A percentile compares a stretch with the other conserved stretches of the same genome.
Evolutionary conservation across 345 rosid genomes (phyloP).

Genomic region (Acer saccharum): DNA sequence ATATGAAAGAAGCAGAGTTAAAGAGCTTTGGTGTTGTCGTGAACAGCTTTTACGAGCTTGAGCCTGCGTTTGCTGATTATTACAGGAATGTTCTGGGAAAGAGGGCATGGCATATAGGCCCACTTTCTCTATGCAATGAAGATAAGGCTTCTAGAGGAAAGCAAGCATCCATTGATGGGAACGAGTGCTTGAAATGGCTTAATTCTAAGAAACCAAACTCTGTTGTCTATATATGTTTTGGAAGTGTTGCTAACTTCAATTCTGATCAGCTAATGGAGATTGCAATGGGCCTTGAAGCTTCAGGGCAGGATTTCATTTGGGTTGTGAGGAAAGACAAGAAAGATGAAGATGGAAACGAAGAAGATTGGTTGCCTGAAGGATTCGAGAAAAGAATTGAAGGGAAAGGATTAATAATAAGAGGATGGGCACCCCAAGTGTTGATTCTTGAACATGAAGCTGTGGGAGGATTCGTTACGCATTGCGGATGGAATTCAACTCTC

Average conservation of each 20-base stretch:
- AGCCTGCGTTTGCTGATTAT: no score
- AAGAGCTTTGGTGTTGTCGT: slow-evolving; percentile 29
- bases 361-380: slow-evolving; percentile 40
- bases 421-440: slow-evolving; percentile 68
- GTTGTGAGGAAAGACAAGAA: slow-evolving; percentile 36
- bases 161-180: no score
- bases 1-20: slow-evolving; percentile 18
- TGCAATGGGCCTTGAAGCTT: slow-evolving; percentile 51
- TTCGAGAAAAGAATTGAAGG: slow-evolving; percentile 38
- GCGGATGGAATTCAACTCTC: slow-evolving; percentile 61
- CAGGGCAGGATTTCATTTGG: slow-evolving; percentile 58
- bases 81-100: no score
- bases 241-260: slow-evolving; percentile 36
- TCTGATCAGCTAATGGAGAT: slow-evolving; percentile 42
- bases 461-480: slow-evolving; percentile 59
- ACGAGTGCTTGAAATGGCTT: no score
- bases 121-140: no score
- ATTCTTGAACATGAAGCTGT: slow-evolving; percentile 57
- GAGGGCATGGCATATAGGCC: no score
- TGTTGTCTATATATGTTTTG: slow-evolving; percentile 24
- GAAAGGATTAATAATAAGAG: slow-evolving; percentile 50
- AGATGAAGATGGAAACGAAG: slow-evolving; percentile 29
- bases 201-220: no score
- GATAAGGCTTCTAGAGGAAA: no score
- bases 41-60: no score